Base-by-base conservation (phyloP, 2,329 filamentous ascomycete genomes). In the Nemania bipapillata region DNA sequence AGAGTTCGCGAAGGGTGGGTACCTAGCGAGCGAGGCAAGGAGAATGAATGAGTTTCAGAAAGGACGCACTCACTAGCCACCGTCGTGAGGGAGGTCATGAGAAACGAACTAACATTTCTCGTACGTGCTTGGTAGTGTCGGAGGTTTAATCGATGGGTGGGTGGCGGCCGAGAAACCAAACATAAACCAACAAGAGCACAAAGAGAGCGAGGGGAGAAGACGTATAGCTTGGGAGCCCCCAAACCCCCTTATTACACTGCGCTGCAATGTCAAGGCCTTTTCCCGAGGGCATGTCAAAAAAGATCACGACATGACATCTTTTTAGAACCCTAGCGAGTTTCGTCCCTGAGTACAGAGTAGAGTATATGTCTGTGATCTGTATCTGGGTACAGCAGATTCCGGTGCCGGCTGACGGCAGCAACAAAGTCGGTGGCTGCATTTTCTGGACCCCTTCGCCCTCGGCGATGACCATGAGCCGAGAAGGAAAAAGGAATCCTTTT, bases 121-220 rank as follows among this genome's bases (percentile, higher is more conserved):
- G 20, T 12, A 50, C 47, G 40, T 45, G 40, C 47, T 26, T 50
- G 47, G 47, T 50, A 15, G 4, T 57, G 61, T 65, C 49, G 45
- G 61, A 61, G 35, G 28, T 20, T 45, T 24, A 32, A n/a, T 28
- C n/a, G 24, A 12, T n/a, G 20, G 56, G 32, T 37, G 17, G 22
- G 62, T 60, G 62, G 66, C 66, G 62, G 66, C 50, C 30, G n/a
- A 53, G 60, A 53, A 50, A 52, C 5, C 4, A 52, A 52, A 12
- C 2, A 8, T 32, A 28, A 30, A 32, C n/a, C n/a, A n/a, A n/a
- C n/a, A n/a, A n/a, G n/a, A n/a, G n/a, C n/a, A n/a, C n/a, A n/a
- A n/a, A n/a, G n/a, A n/a, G n/a, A n/a, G n/a, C n/a, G n/a, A n/a
- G n/a, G n/a, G n/a, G n/a, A n/a, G 3, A n/a, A 5, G n/a, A 12